Base-by-base conservation (phyloP, 495 filamentous ascomycete species). In the Clavariopsis aquatica region DNA sequence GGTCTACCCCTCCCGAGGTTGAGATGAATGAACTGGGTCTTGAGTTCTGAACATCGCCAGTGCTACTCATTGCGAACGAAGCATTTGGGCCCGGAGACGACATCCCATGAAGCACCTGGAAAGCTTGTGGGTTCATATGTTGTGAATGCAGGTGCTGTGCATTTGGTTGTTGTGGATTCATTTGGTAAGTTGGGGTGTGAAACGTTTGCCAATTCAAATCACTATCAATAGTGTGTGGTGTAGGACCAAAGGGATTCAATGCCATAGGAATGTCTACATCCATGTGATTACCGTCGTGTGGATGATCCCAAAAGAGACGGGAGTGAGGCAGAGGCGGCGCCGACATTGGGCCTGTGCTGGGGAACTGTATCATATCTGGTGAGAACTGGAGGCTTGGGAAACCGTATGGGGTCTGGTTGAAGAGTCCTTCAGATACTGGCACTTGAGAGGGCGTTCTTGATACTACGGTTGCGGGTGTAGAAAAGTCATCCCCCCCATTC, bases 261-360 rank as follows among this genome's bases (percentile, higher is more conserved):
- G 52, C 28, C 19, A 68, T 52, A 1, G 65, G 57, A 58, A 69
- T 60, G 53, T 71, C 70, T n/a, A 72, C 61, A 54, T 72, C 68
- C 65, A 72, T 68, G 2, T 41, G 29, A 45, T 29, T 62, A 3
- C 68, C 60, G 49, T 61, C 62, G 20, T 36, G 61, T 52, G 85
- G 81, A 15, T 87, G 79, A 62, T 93, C 91, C 89, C 90, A 94
- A 71, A 92, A 92, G 26, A 87, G 73, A 56, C 85, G 83, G 43
- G 86, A 81, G 64, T 87, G 84, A 7, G 81, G 82, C 60, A 87
- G 87, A 54, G 82, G 81, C 9, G 88, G 85, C 22, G 86, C 89
- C 6, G 85, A 81, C 38, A 87, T 84, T 0, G 91, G 85, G 29
- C 89, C 88, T 1, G 89, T 83, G 61, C 88, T 82, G 12, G 83